Base-by-base conservation (phyloP, 352 stramenopile species). In the Albugo candida region DNA sequence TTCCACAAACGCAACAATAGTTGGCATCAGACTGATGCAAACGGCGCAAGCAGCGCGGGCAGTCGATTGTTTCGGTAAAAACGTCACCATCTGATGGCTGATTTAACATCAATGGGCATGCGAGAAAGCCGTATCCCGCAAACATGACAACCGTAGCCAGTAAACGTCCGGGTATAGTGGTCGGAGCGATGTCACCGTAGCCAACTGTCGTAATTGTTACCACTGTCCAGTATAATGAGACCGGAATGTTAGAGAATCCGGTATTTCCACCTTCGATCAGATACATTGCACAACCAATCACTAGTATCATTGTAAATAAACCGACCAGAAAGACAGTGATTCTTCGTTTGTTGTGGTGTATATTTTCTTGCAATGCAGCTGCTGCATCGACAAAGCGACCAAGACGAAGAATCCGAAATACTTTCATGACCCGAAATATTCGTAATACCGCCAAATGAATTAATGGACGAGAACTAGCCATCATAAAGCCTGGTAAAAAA, bases 161-260 rank as follows among this genome's bases (percentile, higher is more conserved):
- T 52, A 92, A 69, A 13, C 80, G 77, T 2, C 79, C 79, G 10
- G 81, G 54, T 24, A 89, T 72, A 0, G 79, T 86, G 46, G 85
- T 60, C 14, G 79, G 79, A 1, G 75, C 75, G 37, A 92, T 89
- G 41, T 92, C 79, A 14, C 79, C 79, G 47, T 88, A 89, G 0
- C 79, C 79, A 16, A 92, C 79, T 0, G 79, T 92, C 27, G 79
- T 89, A 52, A 92, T 81, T 20, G 79, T 92, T 50, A 91, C 74
- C 20, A 91, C 73, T 1, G 78, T 83, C 74, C 78, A 91, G 56
- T 91, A 91, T 13, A 91, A 59, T 52, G 75, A 88, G 41, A 86
- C 70, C 8, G 78, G 78, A 50, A 91, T 91, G 51, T 88, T 91
- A n/a, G 62, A 71, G 41, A 84, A 87, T 41, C 75, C 74, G 51